Base-by-base conservation (phyloP, 768 basidiomycete genomes). In the Cystofilobasidium capitatum region DNA sequence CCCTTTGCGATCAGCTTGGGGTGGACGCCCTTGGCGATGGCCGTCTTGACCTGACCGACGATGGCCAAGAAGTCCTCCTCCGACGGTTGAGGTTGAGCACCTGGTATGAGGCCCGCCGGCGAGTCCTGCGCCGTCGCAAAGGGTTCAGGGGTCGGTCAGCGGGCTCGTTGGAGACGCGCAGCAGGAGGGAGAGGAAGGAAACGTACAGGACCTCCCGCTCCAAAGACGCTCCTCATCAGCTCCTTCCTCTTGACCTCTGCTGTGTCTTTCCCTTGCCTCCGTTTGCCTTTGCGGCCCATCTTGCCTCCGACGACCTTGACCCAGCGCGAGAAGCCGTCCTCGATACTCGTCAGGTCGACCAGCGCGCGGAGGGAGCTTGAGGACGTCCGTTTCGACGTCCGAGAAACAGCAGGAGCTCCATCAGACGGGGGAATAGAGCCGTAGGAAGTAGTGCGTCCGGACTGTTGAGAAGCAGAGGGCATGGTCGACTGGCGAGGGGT, bases 1-100 rank as follows among this genome's bases (percentile, higher is more conserved):
- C 91, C 91, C 73, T 91, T 91, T 6, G 83, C 77, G 59, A 93
- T 93, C 84, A 93, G 88, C 76, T 62, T 62, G 1, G 66, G 66
- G 26, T 68, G 66, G 1, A 68, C 57, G 8, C 55, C 66, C 17
- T 42, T 39, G 20, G 36, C 36, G 45, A 68, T 62, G 1, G 66
- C 66, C 9, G 8, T 36, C 22, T 62, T 54, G 14, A 68, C 66
- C 7, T 49, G 8, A 1, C 12, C 49, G 29, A 68, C 66, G n/a
- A 62, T 29, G 9, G 31, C 47, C 13, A 37, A 17, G 29, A 66
- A 66, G 45, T 59, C 57, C 26, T 33, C 65, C 6, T 51, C 29
- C 9, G 33, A 45, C 14, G 44, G 17, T 33, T 45, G 20, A 1
- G 2, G 12, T 8, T 29, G 22, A 26, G n/a, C 36, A 8, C 44